phyloP scores from a whole-genome alignment of 2,329 filamentous ascomycete species.

The Plenodomus biglobosus region DNA sequence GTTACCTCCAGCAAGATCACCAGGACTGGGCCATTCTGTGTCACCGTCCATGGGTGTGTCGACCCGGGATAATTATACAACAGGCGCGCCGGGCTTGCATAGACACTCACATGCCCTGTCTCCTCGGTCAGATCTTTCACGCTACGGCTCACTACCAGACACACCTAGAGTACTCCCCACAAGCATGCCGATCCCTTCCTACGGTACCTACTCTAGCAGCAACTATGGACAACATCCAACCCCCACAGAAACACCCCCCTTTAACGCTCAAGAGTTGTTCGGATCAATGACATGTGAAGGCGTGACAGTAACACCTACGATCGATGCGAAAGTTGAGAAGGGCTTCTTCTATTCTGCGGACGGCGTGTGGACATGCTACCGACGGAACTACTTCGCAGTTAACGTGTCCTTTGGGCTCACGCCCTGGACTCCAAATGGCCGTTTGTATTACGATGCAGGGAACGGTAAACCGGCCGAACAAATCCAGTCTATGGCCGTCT shows the following conservation, averaged over 20 bases:
- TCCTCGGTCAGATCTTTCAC: conserved; percentile 40
- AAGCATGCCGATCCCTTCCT: conserved; percentile 31
- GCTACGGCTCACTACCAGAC: conserved; percentile 40
- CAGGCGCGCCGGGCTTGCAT: conserved; percentile 42
- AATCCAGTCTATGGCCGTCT: conserved; percentile 77
- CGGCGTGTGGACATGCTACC: conserved; percentile 87
- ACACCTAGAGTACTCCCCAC: conserved; percentile 41
- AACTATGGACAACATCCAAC: conserved; percentile 22
- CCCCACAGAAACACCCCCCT: conserved; percentile 46
- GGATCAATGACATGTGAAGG: conserved; percentile 65
- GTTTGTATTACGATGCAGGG: conserved; percentile 59
- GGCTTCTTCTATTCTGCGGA: conserved; percentile 79
- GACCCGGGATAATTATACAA: conserved; percentile 51
- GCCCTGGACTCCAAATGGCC: conserved; percentile 60
- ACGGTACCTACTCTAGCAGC: conserved; percentile 22
- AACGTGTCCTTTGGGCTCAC: conserved; percentile 74
- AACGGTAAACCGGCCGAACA: conserved; percentile 53
- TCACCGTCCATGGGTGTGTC: conserved; percentile 45
- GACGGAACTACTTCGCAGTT: conserved; percentile 88
- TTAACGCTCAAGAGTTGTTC: conserved; percentile 52
- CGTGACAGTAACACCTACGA: conserved; percentile 65
- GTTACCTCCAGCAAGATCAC: conserved; percentile 48
- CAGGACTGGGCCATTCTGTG: conserved; percentile 46
- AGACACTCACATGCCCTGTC: conserved; percentile 39
- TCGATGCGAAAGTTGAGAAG: conserved; percentile 81